Base-by-base conservation (phyloP, 257 asterid genomes). In the Solanum bulbocastanum region DNA sequence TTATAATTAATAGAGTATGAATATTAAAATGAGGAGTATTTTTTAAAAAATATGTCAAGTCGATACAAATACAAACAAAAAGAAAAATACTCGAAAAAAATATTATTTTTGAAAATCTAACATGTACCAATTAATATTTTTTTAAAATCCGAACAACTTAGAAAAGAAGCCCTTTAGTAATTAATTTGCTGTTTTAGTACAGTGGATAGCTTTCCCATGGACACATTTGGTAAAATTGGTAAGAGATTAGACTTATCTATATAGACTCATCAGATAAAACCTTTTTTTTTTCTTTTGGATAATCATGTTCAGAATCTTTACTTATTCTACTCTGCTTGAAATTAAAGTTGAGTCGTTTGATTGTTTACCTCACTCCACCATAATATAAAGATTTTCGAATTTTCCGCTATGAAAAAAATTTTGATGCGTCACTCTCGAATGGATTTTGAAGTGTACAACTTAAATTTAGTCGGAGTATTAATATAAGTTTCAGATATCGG, bases 361-460 rank as follows among this genome's bases (percentile, higher is more conserved):
- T 16, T 52, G 22, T 16, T 52, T 52, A 52, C 22, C 2, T 49
- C 60, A 49, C 60, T 49, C 6, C 60, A 49, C 18, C 18, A 2
- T 46, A 46, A 46, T 13, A 46, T 13, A 6, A 4, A 46, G 56
- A 2, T 46, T 6, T 46, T 52, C 4, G 0, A 18, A 52, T 18
- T 52, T 52, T 52, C 4, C 4, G 8, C n/a, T 52, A 52, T 1
- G 6, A 3, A 52, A 0, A 16, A 4, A 6, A 2, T 13, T 14
- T 52, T 52, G n/a, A 18, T 2, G 10, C 4, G 0, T 52, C 10
- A 52, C 4, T 52, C 2, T 52, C 0, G 1, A 52, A 52, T 18
- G n/a, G 10, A 52, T 1, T 52, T 0, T 52, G 0, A 18, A 18
- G 0, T 52, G 23, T 1, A 1, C 0, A 18, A 52, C 6, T 52